Base-by-base conservation (phyloP, 1,284 basidiomycete species). In the Ustilago cynodontis region DNA sequence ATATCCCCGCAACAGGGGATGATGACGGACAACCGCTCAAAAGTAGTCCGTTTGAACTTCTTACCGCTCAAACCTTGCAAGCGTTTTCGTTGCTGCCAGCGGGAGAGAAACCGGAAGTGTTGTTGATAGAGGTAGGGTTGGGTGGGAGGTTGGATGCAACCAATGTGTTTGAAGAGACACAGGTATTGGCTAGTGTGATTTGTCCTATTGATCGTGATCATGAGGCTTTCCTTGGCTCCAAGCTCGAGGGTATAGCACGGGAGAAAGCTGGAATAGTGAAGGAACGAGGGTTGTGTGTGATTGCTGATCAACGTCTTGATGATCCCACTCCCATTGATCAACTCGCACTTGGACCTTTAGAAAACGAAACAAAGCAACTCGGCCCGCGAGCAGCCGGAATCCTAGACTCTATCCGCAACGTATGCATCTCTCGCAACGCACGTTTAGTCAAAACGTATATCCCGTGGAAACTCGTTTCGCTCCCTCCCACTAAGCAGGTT, bases 111-210 rank as follows among this genome's bases (percentile, higher is more conserved):
- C 89, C 95, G 1, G 94, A 98, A 81, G 85, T 98, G 18, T 91
- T 93, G 52, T 90, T 99, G 5, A 87, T 98, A 57, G 96, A 99
- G 87, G 96, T 95, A 9, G 97, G 96, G 0, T 92, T 99, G 91
- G 97, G 96, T 0, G 97, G 97, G 0, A 88, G 90, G 3, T 87
- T 93, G 59, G 97, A 99, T 85, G 95, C 96, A 20, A 99, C 97
- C 1, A 99, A 99, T 84, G 90, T 93, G 57, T 86, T 85, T 62
- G 90, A 97, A 16, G 89, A 91, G 0, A 89, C 91, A 52, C 88
- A 90, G 2, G 88, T 89, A 64, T 87, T 95, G 22, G 91, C 92
- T 1, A 94, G 93, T 35, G 91, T 91, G 18, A 88, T 99, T 35
- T 93, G 94, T 0, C 88, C 92, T 1, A 93, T 99, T 37, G 95